Evolutionary conservation across 1,139 yeast genomes (phyloP), one percentile per base, ranked within the genome.

Genomic region (Meyerozyma sp.): DNA sequence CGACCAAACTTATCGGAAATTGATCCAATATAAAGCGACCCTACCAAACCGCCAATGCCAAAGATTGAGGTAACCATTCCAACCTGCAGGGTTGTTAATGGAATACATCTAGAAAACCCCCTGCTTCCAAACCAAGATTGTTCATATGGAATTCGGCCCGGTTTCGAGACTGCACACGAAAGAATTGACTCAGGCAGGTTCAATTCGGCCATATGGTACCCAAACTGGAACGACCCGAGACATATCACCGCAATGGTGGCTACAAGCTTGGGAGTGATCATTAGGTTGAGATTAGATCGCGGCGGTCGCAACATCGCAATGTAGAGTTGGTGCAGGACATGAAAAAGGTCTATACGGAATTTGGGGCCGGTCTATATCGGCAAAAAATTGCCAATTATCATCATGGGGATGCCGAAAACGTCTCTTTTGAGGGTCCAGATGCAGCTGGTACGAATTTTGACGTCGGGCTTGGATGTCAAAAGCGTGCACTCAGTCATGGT

Each of bases 341-440:
- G 11, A 3, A 16, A 16, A 27, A 21, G 29, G 13, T 27, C 29
- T 41, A 50, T 13, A 30, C 3, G 34, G 14, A 10, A 16, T 10
- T 25, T 34, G n/a, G 41, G 23, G 23, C 8, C 23, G 6, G 23
- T 5, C 5, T 79, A 56, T 23, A 87, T 83, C 1, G 97, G 96
- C 54, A 91, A 67, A 59, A 91, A 93, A 57, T 89, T 93, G 25
- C 97, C 98, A 36, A 93, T 79, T 36, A 93, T 85, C 95, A 91
- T 91, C 91, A 93, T 85, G 13, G 84, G 84, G 39, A 79, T 79
- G 11, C 84, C 84, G 58, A 79, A 79, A 11, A 79, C 84, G 52
- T 79, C 84, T 57, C 84, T 59, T 51, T 79, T 79, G 46, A 93
- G 69, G 0, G 98, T 93, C 95, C 96, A 88, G 57, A 87, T 83